phyloP scores from a whole-genome alignment of 176 grass and related monocot genomes.

The Pharus latifolius region DNA sequence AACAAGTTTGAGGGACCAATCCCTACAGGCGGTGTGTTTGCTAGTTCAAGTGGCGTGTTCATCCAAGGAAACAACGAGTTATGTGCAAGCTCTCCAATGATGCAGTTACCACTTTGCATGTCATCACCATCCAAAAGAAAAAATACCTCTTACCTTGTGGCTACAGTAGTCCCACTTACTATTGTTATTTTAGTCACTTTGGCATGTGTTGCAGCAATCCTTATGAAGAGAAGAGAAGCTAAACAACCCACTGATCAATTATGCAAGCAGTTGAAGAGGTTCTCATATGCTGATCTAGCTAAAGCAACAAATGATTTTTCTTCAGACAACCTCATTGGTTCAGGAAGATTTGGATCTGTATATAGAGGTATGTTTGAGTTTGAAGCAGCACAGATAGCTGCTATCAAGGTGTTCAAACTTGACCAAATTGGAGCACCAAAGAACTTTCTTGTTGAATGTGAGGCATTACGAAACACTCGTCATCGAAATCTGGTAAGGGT shows the following conservation, averaged over 20 bases:
- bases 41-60: background rate
- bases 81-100: background rate
- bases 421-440: background rate
- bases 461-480: slow-evolving; percentile 6
- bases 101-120: background rate
- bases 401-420: background rate
- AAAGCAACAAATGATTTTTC: background rate
- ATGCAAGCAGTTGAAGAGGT: background rate
- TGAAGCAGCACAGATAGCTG: background rate
- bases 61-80: background rate
- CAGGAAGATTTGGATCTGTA: background rate
- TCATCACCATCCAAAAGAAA: background rate
- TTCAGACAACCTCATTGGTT: background rate
- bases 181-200: background rate
- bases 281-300: background rate
- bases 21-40: background rate
- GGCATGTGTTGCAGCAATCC: background rate
- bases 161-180: background rate
- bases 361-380: background rate
- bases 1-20: slow-evolving; percentile 15
- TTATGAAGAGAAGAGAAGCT: background rate
- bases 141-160: background rate
- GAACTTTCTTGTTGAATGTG: background rate
- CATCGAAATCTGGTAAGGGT: background rate
- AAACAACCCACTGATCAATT: background rate